Conservation (phyloP, 179 eudicot genomes). For the Beta lomatogona region DNA sequence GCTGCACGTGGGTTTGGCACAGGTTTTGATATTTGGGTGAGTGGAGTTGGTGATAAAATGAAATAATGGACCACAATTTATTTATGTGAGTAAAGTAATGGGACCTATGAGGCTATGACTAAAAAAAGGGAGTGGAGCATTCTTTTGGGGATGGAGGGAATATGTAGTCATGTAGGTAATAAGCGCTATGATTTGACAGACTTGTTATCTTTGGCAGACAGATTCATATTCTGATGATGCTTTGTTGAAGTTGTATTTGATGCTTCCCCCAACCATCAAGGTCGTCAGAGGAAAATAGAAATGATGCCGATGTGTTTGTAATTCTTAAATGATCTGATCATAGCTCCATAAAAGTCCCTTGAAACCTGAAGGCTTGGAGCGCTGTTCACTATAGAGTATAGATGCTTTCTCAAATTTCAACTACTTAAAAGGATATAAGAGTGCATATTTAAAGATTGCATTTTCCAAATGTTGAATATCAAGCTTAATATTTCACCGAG, state of each 20-base stretch:
- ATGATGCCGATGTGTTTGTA: not conserved
- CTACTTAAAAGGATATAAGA: slow-evolving; percentile 3
- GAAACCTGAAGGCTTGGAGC: not conserved
- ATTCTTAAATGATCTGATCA: not conserved
- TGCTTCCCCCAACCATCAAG: slow-evolving; percentile 1
- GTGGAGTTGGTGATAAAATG: too few species aligned
- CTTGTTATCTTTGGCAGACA: not conserved
- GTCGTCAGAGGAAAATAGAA: not conserved
- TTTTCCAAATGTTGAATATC: not conserved
- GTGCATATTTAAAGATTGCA: not conserved
- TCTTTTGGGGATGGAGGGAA: too few species aligned
- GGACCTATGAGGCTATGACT: too few species aligned
- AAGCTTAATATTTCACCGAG: slow-evolving; percentile 16
- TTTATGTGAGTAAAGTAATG: too few species aligned
- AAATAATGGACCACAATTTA: too few species aligned
- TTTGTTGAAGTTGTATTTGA: slow-evolving; percentile 6
- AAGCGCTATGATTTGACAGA: not conserved
- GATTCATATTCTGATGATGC: not conserved
- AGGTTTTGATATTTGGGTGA: too few species aligned
- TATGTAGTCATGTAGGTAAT: too few species aligned
- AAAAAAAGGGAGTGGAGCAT: too few species aligned
- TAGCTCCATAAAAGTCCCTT: not conserved
- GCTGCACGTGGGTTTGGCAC: too few species aligned
- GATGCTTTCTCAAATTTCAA: slow-evolving; percentile 5
- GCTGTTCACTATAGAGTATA: slow-evolving; percentile 12